Percentiles rank a stretch among this genome's conserved stretches.
phyloP scores from a whole-genome alignment of 176 grass and related monocot genomes.

The Tillandsia fasciculata region DNA sequence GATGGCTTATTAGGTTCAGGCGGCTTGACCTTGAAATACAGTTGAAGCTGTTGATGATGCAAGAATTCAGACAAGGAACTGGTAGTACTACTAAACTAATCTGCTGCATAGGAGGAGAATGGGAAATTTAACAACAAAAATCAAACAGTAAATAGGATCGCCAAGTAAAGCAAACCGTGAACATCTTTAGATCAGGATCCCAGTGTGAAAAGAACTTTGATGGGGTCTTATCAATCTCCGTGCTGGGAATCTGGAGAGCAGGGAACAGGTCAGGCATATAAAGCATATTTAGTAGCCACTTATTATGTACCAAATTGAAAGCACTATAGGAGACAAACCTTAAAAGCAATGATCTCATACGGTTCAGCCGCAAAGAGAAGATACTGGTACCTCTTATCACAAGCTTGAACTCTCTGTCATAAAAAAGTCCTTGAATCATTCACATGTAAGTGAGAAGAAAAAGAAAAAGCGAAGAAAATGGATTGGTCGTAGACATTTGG shows the following conservation, averaged over 20 bases:
- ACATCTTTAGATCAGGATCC: conserved; percentile 96
- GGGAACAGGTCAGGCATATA: neutral
- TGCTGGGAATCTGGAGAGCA: conserved; percentile 66
- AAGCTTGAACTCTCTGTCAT: conserved; percentile 70
- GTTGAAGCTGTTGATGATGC: conserved; percentile 40
- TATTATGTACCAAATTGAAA: conserved; percentile 13
- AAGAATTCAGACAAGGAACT: neutral
- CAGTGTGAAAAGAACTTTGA: conserved; percentile 89
- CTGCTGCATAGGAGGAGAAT: neutral
- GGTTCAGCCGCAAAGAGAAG: conserved; percentile 91
- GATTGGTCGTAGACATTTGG: neutral
- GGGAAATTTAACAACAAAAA: conserved; percentile 1
- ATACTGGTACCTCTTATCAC: conserved; percentile 87
- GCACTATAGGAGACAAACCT: conserved; percentile 30
- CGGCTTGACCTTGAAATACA: conserved; percentile 82
- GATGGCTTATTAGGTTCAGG: conserved; percentile 62
- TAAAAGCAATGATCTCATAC: conserved; percentile 78
- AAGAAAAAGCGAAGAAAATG: neutral
- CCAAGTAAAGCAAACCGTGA: conserved; percentile 38
- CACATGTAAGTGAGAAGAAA: conserved; percentile 1
- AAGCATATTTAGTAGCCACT: neutral
- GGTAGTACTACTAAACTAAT: neutral
- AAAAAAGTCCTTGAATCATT: conserved; percentile 18
- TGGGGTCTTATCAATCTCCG: conserved; percentile 80
- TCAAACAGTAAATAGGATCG: conserved; percentile 8